Conservation (phyloP, 129 eudicot species). For the sunflower (Helianthus annuus) region DNA sequence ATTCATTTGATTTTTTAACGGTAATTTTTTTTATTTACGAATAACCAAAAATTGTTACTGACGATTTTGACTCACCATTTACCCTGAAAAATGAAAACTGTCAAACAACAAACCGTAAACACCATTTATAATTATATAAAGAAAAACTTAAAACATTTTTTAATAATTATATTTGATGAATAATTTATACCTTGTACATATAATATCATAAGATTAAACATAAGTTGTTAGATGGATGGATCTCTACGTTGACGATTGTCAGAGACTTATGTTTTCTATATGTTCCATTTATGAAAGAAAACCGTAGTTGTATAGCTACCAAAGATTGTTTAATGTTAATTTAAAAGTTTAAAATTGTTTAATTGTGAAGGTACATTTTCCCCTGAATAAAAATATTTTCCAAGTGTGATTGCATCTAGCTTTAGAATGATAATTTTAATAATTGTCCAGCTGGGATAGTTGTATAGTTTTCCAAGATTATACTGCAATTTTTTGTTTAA, state of each 20-base stretch:
- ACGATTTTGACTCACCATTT: no score
- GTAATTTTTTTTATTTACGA: no score
- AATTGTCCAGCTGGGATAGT: neutral
- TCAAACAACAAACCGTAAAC: neutral
- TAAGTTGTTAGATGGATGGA: constrained; percentile 9
- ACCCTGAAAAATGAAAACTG: no score
- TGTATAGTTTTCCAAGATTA: constrained; percentile 1
- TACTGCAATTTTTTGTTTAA: neutral
- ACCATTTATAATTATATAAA: neutral
- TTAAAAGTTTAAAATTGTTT: constrained; percentile 4
- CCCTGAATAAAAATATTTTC: constrained; percentile 3
- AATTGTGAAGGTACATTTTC: constrained; percentile 2
- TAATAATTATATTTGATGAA: no score
- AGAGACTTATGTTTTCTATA: neutral
- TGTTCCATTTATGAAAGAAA: neutral
- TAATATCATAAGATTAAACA: neutral
- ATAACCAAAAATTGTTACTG: no score
- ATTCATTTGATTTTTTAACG: neutral
- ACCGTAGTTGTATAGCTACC: constrained; percentile 26
- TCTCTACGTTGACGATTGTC: constrained; percentile 10
- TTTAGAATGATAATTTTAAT: neutral
- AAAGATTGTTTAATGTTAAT: neutral
- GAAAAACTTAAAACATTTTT: neutral
- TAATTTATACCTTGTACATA: neutral
- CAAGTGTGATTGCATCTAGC: constrained; percentile 27